Evolutionary conservation across 1,284 basidiomycete species (phyloP), one percentile per base, ranked within the genome.

Genomic region (Wallemia ichthyophaga): DNA sequence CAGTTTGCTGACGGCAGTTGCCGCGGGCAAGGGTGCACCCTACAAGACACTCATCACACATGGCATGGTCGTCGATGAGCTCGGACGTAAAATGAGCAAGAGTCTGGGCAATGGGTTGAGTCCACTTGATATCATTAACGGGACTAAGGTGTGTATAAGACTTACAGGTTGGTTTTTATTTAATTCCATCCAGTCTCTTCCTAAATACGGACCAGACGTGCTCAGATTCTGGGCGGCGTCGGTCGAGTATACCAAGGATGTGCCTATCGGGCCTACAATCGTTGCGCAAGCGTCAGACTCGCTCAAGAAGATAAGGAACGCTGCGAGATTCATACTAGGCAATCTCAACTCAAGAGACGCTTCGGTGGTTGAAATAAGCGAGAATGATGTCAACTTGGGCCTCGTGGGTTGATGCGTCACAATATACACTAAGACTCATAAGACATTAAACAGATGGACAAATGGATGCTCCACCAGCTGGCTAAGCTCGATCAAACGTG

Each of bases 1-100:
- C 59, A 83, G 87, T 62, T 72, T 99, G 24, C 72, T 98, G 57
- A 98, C 92, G 1, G 78, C 81, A 2, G 72, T 95, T 2, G 79
- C 65, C 53, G 65, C 62, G n/a, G 59, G 63, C n/a, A 61, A 63
- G 0, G 55, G 57, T 26, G 70, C 72, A 2, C 91, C 91, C 1
- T 96, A 91, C 68, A 74, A 75, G 32, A 76, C 79, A 13, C 71
- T 99, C 55, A 82, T 96, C 62, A 96, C 94, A 0, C 94, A 99
- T 67, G 94, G 94, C 0, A 95, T 98, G 78, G 86, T 95, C 1
- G 76, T 96, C 2, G 94, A 98, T 66, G 80, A 85, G 67, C 71
- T 76, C 17, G 91, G 89, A 2, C 80, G 81, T 71, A 99, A 99
- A 72, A 99, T 99, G 94, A 94, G 88, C 78, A 99, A 99, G 73